Evolutionary conservation across 2,329 filamentous ascomycete genomes (phyloP).

Genomic region (Ophioceras dolichostomum): DNA sequence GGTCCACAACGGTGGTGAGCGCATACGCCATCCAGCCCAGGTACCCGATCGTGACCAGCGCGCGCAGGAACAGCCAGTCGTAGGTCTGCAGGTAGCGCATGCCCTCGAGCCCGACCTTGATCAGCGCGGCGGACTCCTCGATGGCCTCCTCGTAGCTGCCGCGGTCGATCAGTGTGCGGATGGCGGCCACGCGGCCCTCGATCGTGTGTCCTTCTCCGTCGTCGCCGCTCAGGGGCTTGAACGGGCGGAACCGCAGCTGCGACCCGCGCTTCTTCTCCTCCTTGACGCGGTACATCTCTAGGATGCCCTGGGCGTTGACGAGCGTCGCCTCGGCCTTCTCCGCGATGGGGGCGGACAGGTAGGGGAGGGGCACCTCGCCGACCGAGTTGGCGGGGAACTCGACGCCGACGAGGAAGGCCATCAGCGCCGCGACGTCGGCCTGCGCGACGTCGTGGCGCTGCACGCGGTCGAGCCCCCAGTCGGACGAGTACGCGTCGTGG

Average conservation of each 20-base stretch:
- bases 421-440: constrained; percentile 86
- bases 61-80: constrained; percentile 91
- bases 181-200: constrained; percentile 53
- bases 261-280: constrained; percentile 69
- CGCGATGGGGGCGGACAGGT: constrained; percentile 55
- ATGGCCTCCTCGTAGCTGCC: constrained; percentile 68
- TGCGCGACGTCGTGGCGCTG: constrained; percentile 85
- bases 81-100: constrained; percentile 94
- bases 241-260: constrained; percentile 69
- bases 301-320: constrained; percentile 72
- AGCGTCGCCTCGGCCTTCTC: constrained; percentile 78
- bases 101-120: constrained; percentile 66
- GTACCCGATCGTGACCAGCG: constrained; percentile 81
- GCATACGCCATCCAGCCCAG: constrained; percentile 93
- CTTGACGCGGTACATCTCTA: constrained; percentile 96
- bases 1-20: constrained; percentile 74
- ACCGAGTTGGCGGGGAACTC: constrained; percentile 96
- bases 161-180: constrained; percentile 53
- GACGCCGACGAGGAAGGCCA: constrained; percentile 81
- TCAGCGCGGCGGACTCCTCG: constrained; percentile 60
- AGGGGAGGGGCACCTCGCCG: constrained; percentile 78
- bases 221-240: constrained; percentile 49
- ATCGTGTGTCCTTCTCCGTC: constrained; percentile 36
- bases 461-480: constrained; percentile 75
- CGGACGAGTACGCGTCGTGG: constrained; percentile 82